Base-by-base conservation (phyloP, 1,284 basidiomycete genomes). In the Cerioporus squamosus region DNA sequence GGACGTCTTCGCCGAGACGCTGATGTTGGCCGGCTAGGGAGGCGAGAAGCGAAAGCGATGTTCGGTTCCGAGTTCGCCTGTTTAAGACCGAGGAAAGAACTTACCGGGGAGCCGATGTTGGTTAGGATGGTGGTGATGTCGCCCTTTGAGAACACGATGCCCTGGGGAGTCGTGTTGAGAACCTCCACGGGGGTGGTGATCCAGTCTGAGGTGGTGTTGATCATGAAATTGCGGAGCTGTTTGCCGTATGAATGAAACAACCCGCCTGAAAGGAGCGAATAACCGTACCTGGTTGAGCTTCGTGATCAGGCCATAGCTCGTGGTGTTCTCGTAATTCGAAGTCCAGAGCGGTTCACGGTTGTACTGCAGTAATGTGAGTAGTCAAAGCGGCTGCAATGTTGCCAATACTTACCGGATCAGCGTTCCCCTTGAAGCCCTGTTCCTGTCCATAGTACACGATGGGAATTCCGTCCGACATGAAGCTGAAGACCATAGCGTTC, bases 291-390 rank as follows among this genome's bases (percentile, higher is more conserved):
- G 71, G 68, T 94, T 94, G 53, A 94, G 77, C 33, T 76, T 82
- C 9, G 81, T 71, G 38, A 91, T 86, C 43, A 88, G 72, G 53
- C 85, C 74, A 65, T 90, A 88, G 2, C 84, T 77, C 31, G 79
- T 72, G 3, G 86, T 87, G 62, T 86, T 83, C 26, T 77, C 74
- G 67, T 91, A 91, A n/a, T 77, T 73, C 3, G 87, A 86, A 2
- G 86, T 77, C 92, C 91, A 94, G 12, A 94, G 76, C 0, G 91
- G 84, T 67, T 88, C 88, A 60, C 92, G 86, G 70, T 94, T 94
- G 68, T 80, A 84, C 83, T 85, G 55, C 2, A 40, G 15, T 8
- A 18, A 17, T 29, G 29, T 29, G 29, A 29, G 29, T 29, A 10
- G 29, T 10, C 29, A 29, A 29, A 29, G 29, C 29, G 29, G 7